Conservation (phyloP, 1,139 yeast species). For the Debaryomycetaceae sp. region DNA sequence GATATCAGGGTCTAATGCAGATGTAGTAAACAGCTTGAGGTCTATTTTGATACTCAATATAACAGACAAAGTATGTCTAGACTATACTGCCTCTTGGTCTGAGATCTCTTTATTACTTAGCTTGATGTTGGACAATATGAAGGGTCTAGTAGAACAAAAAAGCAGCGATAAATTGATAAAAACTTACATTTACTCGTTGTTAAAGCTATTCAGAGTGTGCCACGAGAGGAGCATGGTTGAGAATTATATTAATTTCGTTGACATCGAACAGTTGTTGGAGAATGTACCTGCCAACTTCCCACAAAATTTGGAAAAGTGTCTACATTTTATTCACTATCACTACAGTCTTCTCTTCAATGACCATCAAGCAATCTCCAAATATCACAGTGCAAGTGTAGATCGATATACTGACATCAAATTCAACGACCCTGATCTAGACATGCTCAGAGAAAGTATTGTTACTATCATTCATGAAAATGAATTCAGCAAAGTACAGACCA, state of each 20-base stretch:
- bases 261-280: conserved; percentile 7
- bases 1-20: conserved; percentile 6
- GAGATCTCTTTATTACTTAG: conserved; percentile 14
- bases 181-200: conserved; percentile 20
- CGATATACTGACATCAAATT: conserved; percentile 15
- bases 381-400: conserved; percentile 14
- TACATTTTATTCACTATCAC: conserved; percentile 19
- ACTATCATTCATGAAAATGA: neutral
- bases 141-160: conserved; percentile 16
- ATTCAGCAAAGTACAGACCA: conserved; percentile 4
- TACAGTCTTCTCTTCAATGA: conserved; percentile 9
- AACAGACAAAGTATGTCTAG: conserved; percentile 25
- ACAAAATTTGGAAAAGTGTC: conserved; percentile 11
- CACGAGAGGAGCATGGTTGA: conserved; percentile 14
- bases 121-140: conserved; percentile 29
- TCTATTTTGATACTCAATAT: conserved; percentile 29
- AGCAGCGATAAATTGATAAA: conserved; percentile 7
- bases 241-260: conserved; percentile 15
- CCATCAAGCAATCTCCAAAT: conserved; percentile 8
- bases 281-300: conserved; percentile 9
- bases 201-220: conserved; percentile 21
- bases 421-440: conserved; percentile 12
- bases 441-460: conserved; percentile 2
- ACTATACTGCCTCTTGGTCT: conserved; percentile 25
- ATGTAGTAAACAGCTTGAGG: conserved; percentile 21